Base-by-base conservation (phyloP, 306 rosid species). In the Fagus sylvatica region DNA sequence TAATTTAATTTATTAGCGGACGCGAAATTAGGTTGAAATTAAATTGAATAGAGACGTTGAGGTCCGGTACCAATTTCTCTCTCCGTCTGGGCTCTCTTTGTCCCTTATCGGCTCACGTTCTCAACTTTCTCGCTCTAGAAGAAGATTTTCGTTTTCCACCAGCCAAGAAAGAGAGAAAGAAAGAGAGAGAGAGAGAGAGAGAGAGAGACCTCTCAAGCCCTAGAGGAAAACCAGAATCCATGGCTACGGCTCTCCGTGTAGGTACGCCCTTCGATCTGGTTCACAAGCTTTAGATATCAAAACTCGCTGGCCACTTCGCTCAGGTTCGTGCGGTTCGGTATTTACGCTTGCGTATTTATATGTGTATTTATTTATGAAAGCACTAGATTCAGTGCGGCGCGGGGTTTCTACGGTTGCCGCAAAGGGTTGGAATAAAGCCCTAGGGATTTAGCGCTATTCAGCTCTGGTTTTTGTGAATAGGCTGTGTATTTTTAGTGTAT, bases 31-130 rank as follows among this genome's bases (percentile, higher is more conserved):
- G 72, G 79, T 83, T 85, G 72, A 53, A 90, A 81, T 76, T 6
- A 32, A 48, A 84, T 76, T 82, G 46, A 69, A 60, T 48, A 77
- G 22, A 48, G 4, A 28, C 73, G 80, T 88, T 91, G 91, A 90
- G 87, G 82, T 96, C 99, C 98, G 94, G 78, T 72, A 19, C 89
- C 65, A 72, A 79, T 55, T 42, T 71, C 51, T 75, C 65, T 65
- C 73, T 60, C 71, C 76, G 85, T 84, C 89, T 42, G 71, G 86
- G 84, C 82, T 85, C 89, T 68, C 89, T 82, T 87, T 88, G 90
- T 80, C 84, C 89, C 93, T 89, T 94, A 86, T 88, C 97, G 90
- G 73, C 87, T 89, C 92, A 78, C 84, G 85, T 87, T 86, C 90
- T 87, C 83, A 82, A 81, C 88, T 32, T 89, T 88, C 89, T 92